A percentile compares a stretch with the other conserved stretches of the same genome.
Conservation (phyloP, 495 filamentous ascomycete genomes). For the Saxophila tyrrhenica region DNA sequence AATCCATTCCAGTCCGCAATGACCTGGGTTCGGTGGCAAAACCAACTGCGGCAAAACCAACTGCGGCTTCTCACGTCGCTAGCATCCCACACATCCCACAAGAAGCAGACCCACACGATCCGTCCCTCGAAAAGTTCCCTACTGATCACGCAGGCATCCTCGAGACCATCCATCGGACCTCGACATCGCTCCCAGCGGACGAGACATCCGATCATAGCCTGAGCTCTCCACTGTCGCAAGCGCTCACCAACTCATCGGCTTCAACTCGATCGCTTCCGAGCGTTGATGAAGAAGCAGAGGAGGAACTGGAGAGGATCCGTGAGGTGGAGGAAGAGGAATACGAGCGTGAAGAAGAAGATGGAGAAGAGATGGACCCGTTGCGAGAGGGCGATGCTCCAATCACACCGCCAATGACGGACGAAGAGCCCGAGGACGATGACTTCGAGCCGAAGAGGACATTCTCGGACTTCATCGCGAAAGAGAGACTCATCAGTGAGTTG, state of each 20-base stretch:
- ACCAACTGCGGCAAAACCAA: not conserved
- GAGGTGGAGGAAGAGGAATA: conserved; percentile 4
- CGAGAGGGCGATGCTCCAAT: not conserved
- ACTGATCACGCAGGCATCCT: conserved; percentile 12
- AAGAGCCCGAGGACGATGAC: conserved; percentile 6
- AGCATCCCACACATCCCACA: not conserved
- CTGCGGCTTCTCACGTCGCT: not conserved
- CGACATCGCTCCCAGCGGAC: conserved; percentile 2
- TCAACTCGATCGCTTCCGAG: conserved; percentile 3
- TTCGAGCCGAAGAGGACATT: not conserved
- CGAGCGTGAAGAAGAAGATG: not conserved
- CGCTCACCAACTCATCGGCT: not conserved
- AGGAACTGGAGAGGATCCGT: conserved; percentile 6
- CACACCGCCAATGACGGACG: conserved; percentile 13
- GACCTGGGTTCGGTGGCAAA: not conserved
- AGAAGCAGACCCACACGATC: conserved; percentile 16
- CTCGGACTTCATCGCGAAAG: not conserved
- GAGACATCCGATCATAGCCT: not conserved
- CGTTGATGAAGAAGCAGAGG: conserved; percentile 15
- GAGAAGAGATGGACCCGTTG: conserved; percentile 5
- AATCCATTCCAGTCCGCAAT: conserved; percentile 2
- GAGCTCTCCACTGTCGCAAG: not conserved
- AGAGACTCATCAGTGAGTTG: not conserved
- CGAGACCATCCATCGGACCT: conserved; percentile 10
- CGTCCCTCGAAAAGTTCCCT: conserved; percentile 17